Evolutionary conservation across 225 moss, liverwort and hornwort genomes (phyloP), one percentile per base, ranked within the genome.

Genomic region (Sphagnum tenellum): DNA sequence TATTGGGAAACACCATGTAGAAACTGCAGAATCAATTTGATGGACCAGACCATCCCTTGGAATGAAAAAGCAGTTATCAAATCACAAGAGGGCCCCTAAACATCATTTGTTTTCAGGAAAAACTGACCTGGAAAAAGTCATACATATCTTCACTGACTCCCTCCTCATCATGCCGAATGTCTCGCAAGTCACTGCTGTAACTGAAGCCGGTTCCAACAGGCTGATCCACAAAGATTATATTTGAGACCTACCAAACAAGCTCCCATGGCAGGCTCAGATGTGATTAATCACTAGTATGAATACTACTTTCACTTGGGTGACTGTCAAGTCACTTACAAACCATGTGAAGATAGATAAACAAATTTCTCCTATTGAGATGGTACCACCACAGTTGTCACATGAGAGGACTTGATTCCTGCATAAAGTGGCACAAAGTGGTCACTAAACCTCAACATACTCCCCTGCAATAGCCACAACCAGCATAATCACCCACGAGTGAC

Each of bases 91-190:
- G 13, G 9, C 4, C 57, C 57, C 13, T 1, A 11, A 57, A 11
- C 8, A n/a, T 57, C 13, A 5, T 9, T 12, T 12, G 9, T 57
- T 14, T 4, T 12, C 2, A 57, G 11, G 53, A 6, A 59, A 3
- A 45, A 48, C 77, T 9, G 67, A 83, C 86, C 86, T 86, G 86
- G 61, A 86, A 86, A 59, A 80, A 83, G 71, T 86, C 86, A 61
- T 68, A 80, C 83, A 86, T 86, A 67, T 86, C 86, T 80, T 86
- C 86, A 73, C 82, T 64, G 49, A 86, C 80, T 67, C 86, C 83
- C 57, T 66, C 70, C 47, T 86, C 83, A 59, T 83, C 76, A 65
- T 83, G 86, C 52, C 86, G 79, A 66, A 80, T 72, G 60, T 86
- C 86, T 62, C 86, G 82, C 8, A 66, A 47, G 67, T 86, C 86